Percentiles rank a stretch among this genome's conserved stretches.
phyloP scores from a whole-genome alignment of 164 flowering plant species.

The Kingdonia uniflora region DNA sequence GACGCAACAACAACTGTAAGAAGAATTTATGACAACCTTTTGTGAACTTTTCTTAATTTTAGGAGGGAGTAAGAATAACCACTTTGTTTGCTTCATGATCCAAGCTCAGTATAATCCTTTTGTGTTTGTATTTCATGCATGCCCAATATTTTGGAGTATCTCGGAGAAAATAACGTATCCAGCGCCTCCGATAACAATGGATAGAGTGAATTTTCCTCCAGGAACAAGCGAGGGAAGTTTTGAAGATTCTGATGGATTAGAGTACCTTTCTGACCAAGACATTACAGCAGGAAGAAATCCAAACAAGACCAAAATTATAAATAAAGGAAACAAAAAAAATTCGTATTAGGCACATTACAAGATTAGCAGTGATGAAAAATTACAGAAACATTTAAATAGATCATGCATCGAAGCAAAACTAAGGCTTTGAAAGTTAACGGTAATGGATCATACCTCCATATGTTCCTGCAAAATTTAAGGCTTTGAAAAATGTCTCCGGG shows the following conservation, averaged over 20 bases:
- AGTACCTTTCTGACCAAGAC: conserved; percentile 89
- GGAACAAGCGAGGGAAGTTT: conserved; percentile 51
- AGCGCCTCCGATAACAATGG: conserved; percentile 60
- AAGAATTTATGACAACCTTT: too few relatives aligned
- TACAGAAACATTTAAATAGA: too few relatives aligned
- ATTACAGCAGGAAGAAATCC: conserved; percentile 94
- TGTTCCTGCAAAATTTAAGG: conserved; percentile 97
- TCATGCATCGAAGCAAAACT: too few relatives aligned
- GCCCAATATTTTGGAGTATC: conserved; percentile 34
- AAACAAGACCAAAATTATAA: conserved; percentile 70
- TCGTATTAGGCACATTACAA: too few relatives aligned
- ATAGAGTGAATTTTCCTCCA: conserved; percentile 67
- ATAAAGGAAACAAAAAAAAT: not conserved
- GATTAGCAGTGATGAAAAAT: too few relatives aligned
- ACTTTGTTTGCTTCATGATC: too few relatives aligned
- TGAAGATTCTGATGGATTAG: conserved; percentile 24
- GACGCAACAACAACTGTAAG: too few relatives aligned
- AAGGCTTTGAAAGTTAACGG: too few relatives aligned
- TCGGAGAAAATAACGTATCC: conserved; percentile 56
- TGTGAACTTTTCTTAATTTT: too few relatives aligned
- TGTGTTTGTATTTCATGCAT: conserved; percentile 4
- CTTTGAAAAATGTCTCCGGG: conserved; percentile 92
- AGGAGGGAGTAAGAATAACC: too few relatives aligned
- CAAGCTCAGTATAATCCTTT: too few relatives aligned
- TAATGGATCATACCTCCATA: conserved; percentile 64